Evolutionary conservation across 2,329 filamentous ascomycete species (phyloP).

Genomic region (Colletotrichum godetiae): DNA sequence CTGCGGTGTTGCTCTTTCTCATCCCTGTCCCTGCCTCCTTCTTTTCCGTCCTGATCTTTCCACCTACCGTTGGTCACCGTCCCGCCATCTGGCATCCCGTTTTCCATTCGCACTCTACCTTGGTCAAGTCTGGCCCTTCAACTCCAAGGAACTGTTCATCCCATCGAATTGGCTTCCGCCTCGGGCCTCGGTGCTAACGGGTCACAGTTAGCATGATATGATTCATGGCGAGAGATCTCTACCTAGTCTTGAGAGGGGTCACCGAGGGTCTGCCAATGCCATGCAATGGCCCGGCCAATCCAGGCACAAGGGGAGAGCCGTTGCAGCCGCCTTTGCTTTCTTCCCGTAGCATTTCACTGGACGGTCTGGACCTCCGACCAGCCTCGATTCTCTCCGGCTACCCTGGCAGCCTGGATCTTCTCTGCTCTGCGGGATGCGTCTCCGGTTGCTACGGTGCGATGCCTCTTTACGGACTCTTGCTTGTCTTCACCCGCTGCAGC

Average conservation of each 20-base stretch:
- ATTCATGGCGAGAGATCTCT: background rate
- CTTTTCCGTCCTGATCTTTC: constrained; percentile 2
- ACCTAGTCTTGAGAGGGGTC: background rate
- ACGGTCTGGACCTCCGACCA: too few species aligned
- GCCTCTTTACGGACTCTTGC: background rate
- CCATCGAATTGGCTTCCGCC: constrained; percentile 7
- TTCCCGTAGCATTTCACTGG: background rate
- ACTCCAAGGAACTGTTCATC: background rate
- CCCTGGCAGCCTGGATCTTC: background rate
- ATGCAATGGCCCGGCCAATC: constrained; percentile 24
- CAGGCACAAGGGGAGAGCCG: constrained; percentile 24
- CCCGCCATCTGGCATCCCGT: background rate
- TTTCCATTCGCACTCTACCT: too few species aligned
- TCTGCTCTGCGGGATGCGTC: background rate
- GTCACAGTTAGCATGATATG: constrained; percentile 9
- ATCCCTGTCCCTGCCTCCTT: constrained; percentile 26
- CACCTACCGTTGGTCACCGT: background rate
- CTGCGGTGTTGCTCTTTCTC: background rate
- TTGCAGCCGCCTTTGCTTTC: constrained; percentile 15
- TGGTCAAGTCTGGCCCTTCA: background rate
- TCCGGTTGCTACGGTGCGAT: background rate
- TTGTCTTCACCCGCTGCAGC: background rate
- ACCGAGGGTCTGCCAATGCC: background rate
- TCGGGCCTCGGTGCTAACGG: background rate
- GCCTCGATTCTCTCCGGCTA: background rate